phyloP scores from a whole-genome alignment of 148 eudicot genomes.

The Selenicereus undatus region DNA sequence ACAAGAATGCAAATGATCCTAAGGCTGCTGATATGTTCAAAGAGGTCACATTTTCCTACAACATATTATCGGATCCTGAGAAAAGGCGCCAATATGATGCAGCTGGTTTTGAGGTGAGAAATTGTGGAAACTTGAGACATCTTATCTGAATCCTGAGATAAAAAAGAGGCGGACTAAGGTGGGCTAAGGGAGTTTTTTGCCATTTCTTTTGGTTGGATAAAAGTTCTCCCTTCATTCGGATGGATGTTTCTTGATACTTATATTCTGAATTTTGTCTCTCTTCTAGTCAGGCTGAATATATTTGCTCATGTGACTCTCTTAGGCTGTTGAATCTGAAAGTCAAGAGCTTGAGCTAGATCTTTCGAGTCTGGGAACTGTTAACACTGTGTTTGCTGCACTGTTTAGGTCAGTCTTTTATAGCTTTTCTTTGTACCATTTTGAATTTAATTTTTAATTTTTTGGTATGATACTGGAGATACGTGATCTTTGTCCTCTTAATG shows the following conservation, averaged over 20 bases:
- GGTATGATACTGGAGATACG: slow-evolving; percentile 1
- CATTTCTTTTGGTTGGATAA: slow-evolving; percentile 4
- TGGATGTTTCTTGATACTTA: neutral
- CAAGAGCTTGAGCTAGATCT: slow-evolving; percentile 96
- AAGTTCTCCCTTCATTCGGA: neutral
- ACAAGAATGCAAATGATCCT: slow-evolving; percentile 93
- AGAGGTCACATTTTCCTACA: slow-evolving; percentile 88
- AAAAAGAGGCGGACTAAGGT: neutral
- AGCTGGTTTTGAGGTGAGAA: slow-evolving; percentile 87
- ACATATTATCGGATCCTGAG: slow-evolving; percentile 87
- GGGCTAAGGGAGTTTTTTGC: neutral
- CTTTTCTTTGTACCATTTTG: neutral
- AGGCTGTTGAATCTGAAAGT: slow-evolving; percentile 93
- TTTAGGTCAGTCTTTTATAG: slow-evolving; percentile 51
- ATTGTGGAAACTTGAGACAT: neutral
- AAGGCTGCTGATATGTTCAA: slow-evolving; percentile 90
- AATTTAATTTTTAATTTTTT: slow-evolving; percentile 2
- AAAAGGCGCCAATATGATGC: slow-evolving; percentile 88
- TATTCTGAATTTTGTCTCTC: neutral
- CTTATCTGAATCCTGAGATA: neutral
- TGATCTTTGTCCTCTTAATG: slow-evolving; percentile 5
- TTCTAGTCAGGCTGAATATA: slow-evolving; percentile 11
- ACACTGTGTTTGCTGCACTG: slow-evolving; percentile 91
- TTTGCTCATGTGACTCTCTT: slow-evolving; percentile 12
- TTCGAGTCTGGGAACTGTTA: slow-evolving; percentile 95